phyloP scores from a whole-genome alignment of 2,329 filamentous ascomycete species.

The Pseudogymnoascus sp. region DNA sequence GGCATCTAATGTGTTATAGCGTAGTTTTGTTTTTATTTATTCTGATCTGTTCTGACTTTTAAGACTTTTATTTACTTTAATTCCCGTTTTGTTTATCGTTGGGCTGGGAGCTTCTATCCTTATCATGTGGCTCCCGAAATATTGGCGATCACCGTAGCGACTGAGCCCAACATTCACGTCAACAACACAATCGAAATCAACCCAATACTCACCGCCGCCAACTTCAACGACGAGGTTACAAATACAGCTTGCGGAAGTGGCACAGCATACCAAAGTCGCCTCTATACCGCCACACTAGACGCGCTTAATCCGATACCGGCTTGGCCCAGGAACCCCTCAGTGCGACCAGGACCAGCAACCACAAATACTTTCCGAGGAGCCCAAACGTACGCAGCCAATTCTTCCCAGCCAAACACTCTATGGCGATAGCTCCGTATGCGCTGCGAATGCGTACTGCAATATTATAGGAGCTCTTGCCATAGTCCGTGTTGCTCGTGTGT shows the following conservation, averaged over 20 bases:
- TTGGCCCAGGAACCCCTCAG: conserved; percentile 3
- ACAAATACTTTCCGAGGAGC: not conserved
- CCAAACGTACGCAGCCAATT: conserved; percentile 4
- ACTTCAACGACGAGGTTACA: not conserved
- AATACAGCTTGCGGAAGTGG: not conserved
- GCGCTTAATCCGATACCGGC: not conserved
- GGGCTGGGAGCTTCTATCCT: conserved; percentile 1
- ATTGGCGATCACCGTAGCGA: conserved; percentile 6
- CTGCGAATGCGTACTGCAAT: not conserved
- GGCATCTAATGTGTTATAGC: not conserved
- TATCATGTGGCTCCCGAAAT: conserved; percentile 6
- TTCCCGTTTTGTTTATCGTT: not conserved
- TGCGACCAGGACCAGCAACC: not conserved
- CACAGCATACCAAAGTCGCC: not conserved
- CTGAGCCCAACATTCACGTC: conserved; percentile 4
- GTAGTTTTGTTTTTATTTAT: not conserved
- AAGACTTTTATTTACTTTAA: not conserved
- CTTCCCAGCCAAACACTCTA: not conserved
- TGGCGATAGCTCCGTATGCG: not conserved
- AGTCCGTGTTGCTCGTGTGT: not conserved
- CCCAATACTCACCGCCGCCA: conserved; percentile 1
- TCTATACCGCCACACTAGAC: not conserved
- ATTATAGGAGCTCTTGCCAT: not conserved
- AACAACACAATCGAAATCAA: conserved; percentile 4
- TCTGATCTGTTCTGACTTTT: not conserved